Evolutionary conservation across 495 filamentous ascomycete species (phyloP).

Genomic region (Penicillium parvum): DNA sequence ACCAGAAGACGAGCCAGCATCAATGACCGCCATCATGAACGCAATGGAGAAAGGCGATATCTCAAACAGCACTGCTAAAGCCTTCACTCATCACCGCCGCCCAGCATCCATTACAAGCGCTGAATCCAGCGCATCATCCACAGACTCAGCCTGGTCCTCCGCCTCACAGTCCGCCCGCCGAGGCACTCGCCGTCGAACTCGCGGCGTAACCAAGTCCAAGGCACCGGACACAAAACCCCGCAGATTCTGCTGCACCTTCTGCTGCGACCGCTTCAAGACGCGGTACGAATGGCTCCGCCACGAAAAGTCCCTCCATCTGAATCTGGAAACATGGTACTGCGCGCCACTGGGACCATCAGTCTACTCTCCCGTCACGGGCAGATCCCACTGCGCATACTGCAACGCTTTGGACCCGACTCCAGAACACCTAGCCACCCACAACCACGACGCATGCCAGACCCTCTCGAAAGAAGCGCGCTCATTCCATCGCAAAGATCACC

Average conservation of each 20-base stretch:
- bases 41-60: constrained; percentile 49
- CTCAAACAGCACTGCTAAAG: constrained; percentile 37
- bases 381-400: constrained; percentile 14
- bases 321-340: constrained; percentile 71
- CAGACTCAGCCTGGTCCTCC: constrained; percentile 5
- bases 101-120: constrained; percentile 26
- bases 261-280: constrained; percentile 68
- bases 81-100: constrained; percentile 53
- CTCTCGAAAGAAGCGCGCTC: constrained; percentile 54
- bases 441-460: constrained; percentile 55
- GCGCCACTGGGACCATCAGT: constrained; percentile 49
- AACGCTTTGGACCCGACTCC: constrained; percentile 11
- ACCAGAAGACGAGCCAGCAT: constrained; percentile 73
- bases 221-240: constrained; percentile 28
- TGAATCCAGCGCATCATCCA: constrained; percentile 2
- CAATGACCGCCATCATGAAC: constrained; percentile 64
- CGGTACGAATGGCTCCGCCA: constrained; percentile 80
- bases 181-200: constrained; percentile 16
- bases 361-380: constrained; percentile 2
- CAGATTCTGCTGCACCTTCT: constrained; percentile 72
- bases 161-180: background rate
- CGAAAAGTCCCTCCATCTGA: constrained; percentile 71
- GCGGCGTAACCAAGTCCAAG: constrained; percentile 51
- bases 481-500: constrained; percentile 80
- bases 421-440: constrained; percentile 45